phyloP scores from a whole-genome alignment of 2,329 filamentous ascomycete genomes.

The Venturia nashicola region DNA sequence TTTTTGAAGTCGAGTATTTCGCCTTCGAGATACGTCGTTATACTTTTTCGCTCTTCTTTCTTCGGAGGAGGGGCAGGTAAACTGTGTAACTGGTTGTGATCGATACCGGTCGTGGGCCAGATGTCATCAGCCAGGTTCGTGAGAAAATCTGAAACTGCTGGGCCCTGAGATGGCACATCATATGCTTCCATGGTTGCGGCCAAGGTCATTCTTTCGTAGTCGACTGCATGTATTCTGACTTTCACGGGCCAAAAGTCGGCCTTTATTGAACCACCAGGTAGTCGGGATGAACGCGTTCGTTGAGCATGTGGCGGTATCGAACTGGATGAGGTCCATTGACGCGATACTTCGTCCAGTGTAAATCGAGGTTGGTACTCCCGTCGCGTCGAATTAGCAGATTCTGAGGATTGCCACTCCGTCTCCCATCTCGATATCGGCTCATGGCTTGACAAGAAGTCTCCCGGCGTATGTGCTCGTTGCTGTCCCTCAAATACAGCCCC shows the following conservation, averaged over 20 bases:
- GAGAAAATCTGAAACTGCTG: background rate
- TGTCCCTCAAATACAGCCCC: constrained; percentile 49
- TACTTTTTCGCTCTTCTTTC: constrained; percentile 23
- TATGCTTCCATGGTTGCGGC: constrained; percentile 60
- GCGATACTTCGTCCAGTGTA: background rate
- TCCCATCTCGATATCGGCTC: background rate
- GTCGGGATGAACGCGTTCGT: background rate
- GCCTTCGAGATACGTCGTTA: constrained; percentile 55
- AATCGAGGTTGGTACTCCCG: background rate
- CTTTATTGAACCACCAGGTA: background rate
- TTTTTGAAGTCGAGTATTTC: constrained; percentile 51
- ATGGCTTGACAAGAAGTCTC: constrained; percentile 1
- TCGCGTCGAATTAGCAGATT: background rate
- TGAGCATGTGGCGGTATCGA: constrained; percentile 7
- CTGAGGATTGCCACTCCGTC: background rate
- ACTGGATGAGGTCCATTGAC: background rate
- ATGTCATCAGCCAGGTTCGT: constrained; percentile 8
- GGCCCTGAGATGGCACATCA: constrained; percentile 43
- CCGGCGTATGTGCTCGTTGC: constrained; percentile 39
- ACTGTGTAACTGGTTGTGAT: background rate
- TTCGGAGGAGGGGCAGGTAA: constrained; percentile 12
- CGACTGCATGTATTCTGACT: constrained; percentile 51
- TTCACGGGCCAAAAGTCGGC: constrained; percentile 53
- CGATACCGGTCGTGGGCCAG: constrained; percentile 14
- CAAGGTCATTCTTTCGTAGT: constrained; percentile 48